Evolutionary conservation across 2,329 filamentous ascomycete species (phyloP).

Genomic region (Sporothrix luriei): DNA sequence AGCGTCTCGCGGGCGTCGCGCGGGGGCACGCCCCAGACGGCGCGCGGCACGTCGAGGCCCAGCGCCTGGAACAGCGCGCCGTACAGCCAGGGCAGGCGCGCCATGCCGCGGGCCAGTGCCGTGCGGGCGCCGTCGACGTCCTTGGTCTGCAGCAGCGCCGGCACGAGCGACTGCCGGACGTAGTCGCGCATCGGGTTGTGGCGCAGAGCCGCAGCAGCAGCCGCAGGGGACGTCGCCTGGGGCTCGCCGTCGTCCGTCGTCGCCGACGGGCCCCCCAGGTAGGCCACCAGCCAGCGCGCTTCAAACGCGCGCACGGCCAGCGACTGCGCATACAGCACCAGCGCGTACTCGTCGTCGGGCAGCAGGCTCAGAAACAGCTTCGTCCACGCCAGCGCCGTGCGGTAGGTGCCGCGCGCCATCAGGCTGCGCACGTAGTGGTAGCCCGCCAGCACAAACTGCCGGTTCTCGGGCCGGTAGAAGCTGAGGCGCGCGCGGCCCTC

Average conservation of each 20-base stretch:
- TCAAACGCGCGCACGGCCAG: slow-evolving; percentile 81
- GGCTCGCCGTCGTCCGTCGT: slow-evolving; percentile 41
- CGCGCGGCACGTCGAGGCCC: slow-evolving; percentile 73
- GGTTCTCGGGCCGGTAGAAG: slow-evolving; percentile 80
- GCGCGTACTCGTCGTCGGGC: slow-evolving; percentile 77
- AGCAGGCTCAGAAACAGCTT: slow-evolving; percentile 79
- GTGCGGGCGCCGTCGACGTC: slow-evolving; percentile 66
- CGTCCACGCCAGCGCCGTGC: slow-evolving; percentile 91
- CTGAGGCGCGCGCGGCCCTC: slow-evolving; percentile 79
- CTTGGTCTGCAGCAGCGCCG: slow-evolving; percentile 73
- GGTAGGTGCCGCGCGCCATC: slow-evolving; percentile 86
- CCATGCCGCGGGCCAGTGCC: slow-evolving; percentile 68
- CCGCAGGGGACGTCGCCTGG: too few relatives aligned
- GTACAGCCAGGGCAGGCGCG: slow-evolving; percentile 81
- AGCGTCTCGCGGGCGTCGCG: slow-evolving; percentile 67
- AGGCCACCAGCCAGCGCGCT: slow-evolving; percentile 71
- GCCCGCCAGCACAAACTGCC: slow-evolving; percentile 87
- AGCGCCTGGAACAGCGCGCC: slow-evolving; percentile 77
- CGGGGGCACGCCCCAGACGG: slow-evolving; percentile 78
- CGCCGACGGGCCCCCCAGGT: slow-evolving; percentile 61
- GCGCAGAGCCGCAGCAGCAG: slow-evolving; percentile 17
- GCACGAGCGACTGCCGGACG: slow-evolving; percentile 72
- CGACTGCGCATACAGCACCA: slow-evolving; percentile 79
- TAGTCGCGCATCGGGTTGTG: slow-evolving; percentile 55
- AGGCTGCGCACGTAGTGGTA: slow-evolving; percentile 88